Percentiles rank a stretch among this genome's conserved stretches.
Evolutionary conservation across 1,284 basidiomycete genomes (phyloP).

Genomic region (Tremellales sp.): DNA sequence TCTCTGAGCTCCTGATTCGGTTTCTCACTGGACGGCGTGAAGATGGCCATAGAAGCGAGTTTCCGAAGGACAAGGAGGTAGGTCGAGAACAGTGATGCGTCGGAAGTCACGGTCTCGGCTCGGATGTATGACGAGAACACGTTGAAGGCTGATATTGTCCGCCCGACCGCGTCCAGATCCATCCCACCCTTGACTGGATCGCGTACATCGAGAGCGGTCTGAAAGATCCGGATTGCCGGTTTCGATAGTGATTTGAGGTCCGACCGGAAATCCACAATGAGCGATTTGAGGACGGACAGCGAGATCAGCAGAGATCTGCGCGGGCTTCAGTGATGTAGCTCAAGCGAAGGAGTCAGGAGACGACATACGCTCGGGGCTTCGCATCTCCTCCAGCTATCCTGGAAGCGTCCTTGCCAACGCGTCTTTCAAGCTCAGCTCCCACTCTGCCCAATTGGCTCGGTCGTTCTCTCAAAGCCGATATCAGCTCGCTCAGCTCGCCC

Average conservation of each 20-base stretch:
- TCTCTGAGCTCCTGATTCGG: conserved; percentile 30
- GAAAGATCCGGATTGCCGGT: conserved; percentile 70
- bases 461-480: neutral
- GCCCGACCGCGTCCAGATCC: conserved; percentile 80
- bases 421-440: conserved; percentile 74
- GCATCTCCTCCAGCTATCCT: conserved; percentile 68
- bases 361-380: conserved; percentile 74
- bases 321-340: too few relatives aligned
- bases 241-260: conserved; percentile 79
- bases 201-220: conserved; percentile 57
- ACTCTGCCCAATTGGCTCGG: conserved; percentile 57
- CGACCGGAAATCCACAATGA: conserved; percentile 84
- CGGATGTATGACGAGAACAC: conserved; percentile 91
- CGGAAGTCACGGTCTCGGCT: conserved; percentile 72
- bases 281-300: conserved; percentile 73
- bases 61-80: conserved; percentile 67
- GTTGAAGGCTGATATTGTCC: conserved; percentile 78
- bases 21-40: conserved; percentile 45
- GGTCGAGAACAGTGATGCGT: conserved; percentile 63
- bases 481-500: neutral
- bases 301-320: conserved; percentile 77
- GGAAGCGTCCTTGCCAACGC: conserved; percentile 63
- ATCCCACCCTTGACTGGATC: conserved; percentile 52
- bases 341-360: too few relatives aligned
- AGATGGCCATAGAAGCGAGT: conserved; percentile 62